A percentile compares a stretch with the other conserved stretches of the same genome.
Conservation (phyloP, 2,329 filamentous ascomycete genomes). For the Scedosporium apiospermum region DNA sequence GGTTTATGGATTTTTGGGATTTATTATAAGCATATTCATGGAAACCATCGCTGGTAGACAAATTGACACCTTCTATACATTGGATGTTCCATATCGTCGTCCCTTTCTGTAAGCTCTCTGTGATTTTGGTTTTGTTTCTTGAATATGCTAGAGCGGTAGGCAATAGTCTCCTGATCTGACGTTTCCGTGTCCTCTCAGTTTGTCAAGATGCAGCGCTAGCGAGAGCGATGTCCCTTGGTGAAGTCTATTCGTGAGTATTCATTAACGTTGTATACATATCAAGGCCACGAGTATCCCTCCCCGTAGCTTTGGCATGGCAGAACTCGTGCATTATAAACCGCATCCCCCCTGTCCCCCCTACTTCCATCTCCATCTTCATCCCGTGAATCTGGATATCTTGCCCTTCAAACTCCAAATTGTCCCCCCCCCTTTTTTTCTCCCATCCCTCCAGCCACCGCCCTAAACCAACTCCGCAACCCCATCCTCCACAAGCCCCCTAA, state of each 20-base stretch:
- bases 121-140: not conserved
- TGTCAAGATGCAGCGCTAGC: not conserved
- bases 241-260: slow-evolving; percentile 4
- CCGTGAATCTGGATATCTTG: too few relatives aligned
- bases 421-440: not conserved
- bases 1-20: not conserved
- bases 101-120: not conserved
- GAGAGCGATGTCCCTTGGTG: not conserved
- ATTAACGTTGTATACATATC: not conserved
- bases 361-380: not conserved
- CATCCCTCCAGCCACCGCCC: slow-evolving; percentile 12
- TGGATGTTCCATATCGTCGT: too few relatives aligned
- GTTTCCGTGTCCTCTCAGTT: not conserved
- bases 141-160: not conserved
- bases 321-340: not conserved
- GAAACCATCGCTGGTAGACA: not conserved
- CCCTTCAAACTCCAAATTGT: not conserved
- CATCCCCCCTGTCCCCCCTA: not conserved
- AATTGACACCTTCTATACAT: not conserved
- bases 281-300: not conserved
- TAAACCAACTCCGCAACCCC: slow-evolving; percentile 51
- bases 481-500: slow-evolving; percentile 48
- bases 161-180: not conserved
- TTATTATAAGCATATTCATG: not conserved
- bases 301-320: not conserved